Percentiles rank a stretch among this genome's conserved stretches.
Evolutionary conservation across 2,329 filamentous ascomycete species (phyloP).

Genomic region (Cladosporium sp.): DNA sequence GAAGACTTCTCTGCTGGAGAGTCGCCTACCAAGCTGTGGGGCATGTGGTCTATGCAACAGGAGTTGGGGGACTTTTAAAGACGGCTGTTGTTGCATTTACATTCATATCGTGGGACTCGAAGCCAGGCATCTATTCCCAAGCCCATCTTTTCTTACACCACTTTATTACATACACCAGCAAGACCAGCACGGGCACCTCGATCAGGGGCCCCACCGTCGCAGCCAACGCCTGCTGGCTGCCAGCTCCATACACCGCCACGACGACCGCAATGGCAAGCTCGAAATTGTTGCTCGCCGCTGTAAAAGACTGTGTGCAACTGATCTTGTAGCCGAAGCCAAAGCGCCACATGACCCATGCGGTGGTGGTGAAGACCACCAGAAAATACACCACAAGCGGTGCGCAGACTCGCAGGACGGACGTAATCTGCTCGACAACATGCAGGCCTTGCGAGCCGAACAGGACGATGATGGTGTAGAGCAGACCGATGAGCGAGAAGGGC

Average conservation of each 20-base stretch:
- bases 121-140: slow-evolving; percentile 39
- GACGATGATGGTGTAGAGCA: slow-evolving; percentile 81
- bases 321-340: slow-evolving; percentile 69
- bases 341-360: slow-evolving; percentile 55
- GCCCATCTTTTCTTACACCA: slow-evolving; percentile 50
- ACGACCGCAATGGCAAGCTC: slow-evolving; percentile 86
- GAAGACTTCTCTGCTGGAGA: slow-evolving; percentile 20
- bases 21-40: slow-evolving; percentile 31
- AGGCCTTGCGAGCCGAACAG: slow-evolving; percentile 76
- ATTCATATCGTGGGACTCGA: not conserved
- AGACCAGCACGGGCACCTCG: slow-evolving; percentile 76
- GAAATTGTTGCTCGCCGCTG: slow-evolving; percentile 88
- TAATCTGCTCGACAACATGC: slow-evolving; percentile 74
- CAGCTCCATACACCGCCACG: slow-evolving; percentile 69
- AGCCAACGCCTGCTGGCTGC: slow-evolving; percentile 74
- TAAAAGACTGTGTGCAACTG: slow-evolving; percentile 74
- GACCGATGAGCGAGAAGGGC: slow-evolving; percentile 72
- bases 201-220: slow-evolving; percentile 79
- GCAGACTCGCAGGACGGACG: slow-evolving; percentile 72
- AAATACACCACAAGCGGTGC: slow-evolving; percentile 82
- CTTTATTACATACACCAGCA: slow-evolving; percentile 67
- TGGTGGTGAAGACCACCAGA: slow-evolving; percentile 63
- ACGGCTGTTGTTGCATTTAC: not conserved
- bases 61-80: slow-evolving; percentile 16
- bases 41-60: slow-evolving; percentile 27